These are phyloP conservation scores for Mycena amicta DNA, from an alignment of 768 basidiomycete species.

Conservation along the genomic window DNA sequence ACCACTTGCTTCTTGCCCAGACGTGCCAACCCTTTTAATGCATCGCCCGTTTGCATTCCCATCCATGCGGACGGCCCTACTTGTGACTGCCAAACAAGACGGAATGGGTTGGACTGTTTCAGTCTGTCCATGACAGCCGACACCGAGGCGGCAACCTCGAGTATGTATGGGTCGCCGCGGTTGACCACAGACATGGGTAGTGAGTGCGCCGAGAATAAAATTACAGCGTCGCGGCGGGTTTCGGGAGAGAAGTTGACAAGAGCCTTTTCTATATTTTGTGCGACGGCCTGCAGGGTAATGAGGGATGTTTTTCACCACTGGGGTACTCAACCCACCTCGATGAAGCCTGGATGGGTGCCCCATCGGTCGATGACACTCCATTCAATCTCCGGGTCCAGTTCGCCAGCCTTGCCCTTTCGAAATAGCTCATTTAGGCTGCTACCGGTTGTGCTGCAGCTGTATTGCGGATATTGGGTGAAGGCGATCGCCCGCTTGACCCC, in stretches of 20 bases:
- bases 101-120: conserved; percentile 79
- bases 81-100: conserved; percentile 96
- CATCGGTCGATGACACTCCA: conserved; percentile 99
- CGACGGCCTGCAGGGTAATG: conserved; percentile 66
- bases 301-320: neutral
- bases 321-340: conserved; percentile 74
- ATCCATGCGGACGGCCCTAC: conserved; percentile 98
- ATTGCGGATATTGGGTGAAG: conserved; percentile 98
- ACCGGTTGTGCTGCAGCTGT: conserved; percentile 97
- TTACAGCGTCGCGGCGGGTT: conserved; percentile 70
- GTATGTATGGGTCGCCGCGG: conserved; percentile 95
- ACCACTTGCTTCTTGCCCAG: conserved; percentile 77
- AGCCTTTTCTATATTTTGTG: conserved; percentile 84
- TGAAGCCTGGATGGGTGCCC: conserved; percentile 93
- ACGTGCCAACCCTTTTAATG: conserved; percentile 83
- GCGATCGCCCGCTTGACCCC: conserved; percentile 92
- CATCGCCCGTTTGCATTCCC: conserved; percentile 93
- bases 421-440: conserved; percentile 95
- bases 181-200: conserved; percentile 98
- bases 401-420: conserved; percentile 62
- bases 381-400: conserved; percentile 64
- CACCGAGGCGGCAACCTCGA: conserved; percentile 94
- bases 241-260: conserved; percentile 77
- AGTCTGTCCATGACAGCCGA: conserved; percentile 91
- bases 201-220: conserved; percentile 97